These are phyloP conservation scores for Ilyonectria mors-panacis DNA, from an alignment of 2,329 filamentous ascomycete species.

Conservation along the genomic window DNA sequence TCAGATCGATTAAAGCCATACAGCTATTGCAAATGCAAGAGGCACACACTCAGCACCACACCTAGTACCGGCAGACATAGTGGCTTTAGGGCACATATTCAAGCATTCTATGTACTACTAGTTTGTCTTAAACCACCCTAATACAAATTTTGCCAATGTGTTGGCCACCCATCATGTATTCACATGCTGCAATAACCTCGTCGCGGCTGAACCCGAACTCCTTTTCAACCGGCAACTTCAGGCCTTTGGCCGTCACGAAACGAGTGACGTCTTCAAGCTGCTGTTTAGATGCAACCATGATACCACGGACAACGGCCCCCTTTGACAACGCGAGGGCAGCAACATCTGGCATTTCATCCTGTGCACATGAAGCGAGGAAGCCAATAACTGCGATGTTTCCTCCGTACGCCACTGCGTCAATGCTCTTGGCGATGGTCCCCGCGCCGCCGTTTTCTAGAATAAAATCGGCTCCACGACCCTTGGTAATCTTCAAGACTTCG, in stretches of 20 bases:
- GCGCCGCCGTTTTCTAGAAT: slow-evolving; percentile 58
- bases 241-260: neutral
- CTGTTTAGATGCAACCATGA: slow-evolving; percentile 27
- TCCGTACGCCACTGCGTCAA: slow-evolving; percentile 60
- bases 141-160: slow-evolving; percentile 31
- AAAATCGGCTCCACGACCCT: slow-evolving; percentile 60
- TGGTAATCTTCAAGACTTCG: slow-evolving; percentile 60
- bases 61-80: no score
- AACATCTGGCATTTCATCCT: slow-evolving; percentile 27
- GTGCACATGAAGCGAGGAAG: slow-evolving; percentile 46
- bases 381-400: slow-evolving; percentile 64
- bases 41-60: no score
- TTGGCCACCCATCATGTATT: slow-evolving; percentile 24
- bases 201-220: slow-evolving; percentile 24
- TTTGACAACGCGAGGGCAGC: slow-evolving; percentile 16
- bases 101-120: no score
- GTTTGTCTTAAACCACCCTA: neutral
- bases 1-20: no score
- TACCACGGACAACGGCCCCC: slow-evolving; percentile 25
- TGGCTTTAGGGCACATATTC: no score
- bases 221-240: slow-evolving; percentile 18
- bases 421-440: slow-evolving; percentile 60
- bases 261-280: slow-evolving; percentile 19
- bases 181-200: slow-evolving; percentile 15
- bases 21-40: no score